Percentiles rank a stretch among this genome's conserved stretches.
Evolutionary conservation across 2,329 filamentous ascomycete genomes (phyloP).

Genomic region (Raffaelea deltoideospora): DNA sequence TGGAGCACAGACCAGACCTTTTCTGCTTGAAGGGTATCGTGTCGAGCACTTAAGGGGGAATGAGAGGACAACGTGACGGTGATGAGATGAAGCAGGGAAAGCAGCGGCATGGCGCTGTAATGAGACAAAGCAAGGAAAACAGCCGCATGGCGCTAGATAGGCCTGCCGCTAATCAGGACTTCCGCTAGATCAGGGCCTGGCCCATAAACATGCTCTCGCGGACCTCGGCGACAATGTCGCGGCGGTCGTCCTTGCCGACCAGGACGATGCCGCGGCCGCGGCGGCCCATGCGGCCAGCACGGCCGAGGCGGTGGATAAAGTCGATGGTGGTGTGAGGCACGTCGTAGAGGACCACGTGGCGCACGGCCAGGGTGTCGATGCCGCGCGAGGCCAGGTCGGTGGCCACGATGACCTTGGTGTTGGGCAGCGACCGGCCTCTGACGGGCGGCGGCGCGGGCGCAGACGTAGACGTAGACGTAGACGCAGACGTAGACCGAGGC

Average conservation of each 20-base stretch:
- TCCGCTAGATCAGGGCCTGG: constrained; percentile 54
- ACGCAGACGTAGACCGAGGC: no score
- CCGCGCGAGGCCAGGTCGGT: constrained; percentile 86
- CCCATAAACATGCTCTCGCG: constrained; percentile 78
- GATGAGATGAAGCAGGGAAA: no score
- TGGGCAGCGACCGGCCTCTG: constrained; percentile 41
- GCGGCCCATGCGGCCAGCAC: constrained; percentile 83
- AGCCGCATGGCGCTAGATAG: no score
- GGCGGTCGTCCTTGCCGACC: constrained; percentile 76
- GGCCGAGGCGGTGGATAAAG: constrained; percentile 89
- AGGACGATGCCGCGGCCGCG: constrained; percentile 81
- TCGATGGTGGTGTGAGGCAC: constrained; percentile 97
- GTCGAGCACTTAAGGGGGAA: no score
- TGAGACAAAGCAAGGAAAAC: not conserved
- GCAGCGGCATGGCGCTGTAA: no score
- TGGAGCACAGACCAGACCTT: no score
- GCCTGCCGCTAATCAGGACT: no score
- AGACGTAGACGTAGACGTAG: no score
- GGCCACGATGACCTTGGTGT: constrained; percentile 83
- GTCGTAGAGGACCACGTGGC: constrained; percentile 87
- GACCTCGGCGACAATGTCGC: constrained; percentile 83
- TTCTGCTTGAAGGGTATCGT: no score
- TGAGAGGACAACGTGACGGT: no score
- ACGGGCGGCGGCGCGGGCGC: constrained; percentile 2
- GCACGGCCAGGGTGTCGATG: constrained; percentile 83